Evolutionary conservation across 257 asterid genomes (phyloP).

Genomic region (Rauvolfia tetraphylla): DNA sequence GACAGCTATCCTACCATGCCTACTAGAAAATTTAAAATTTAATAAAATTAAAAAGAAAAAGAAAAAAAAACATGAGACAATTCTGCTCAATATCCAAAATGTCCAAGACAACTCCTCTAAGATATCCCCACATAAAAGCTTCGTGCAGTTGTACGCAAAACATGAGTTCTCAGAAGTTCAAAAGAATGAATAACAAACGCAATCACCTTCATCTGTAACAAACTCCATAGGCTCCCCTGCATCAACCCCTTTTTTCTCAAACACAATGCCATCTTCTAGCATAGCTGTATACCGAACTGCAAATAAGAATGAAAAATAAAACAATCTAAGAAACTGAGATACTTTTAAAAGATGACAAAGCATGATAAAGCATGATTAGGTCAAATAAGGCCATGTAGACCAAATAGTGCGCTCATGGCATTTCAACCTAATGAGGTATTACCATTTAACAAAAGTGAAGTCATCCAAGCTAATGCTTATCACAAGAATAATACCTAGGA

Average conservation of each 20-base stretch:
- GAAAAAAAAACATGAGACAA: not conserved
- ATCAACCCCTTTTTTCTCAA: slow-evolving; percentile 59
- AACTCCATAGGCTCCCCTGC: slow-evolving; percentile 45
- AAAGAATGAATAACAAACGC: not conserved
- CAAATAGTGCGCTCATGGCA: not conserved
- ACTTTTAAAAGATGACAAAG: not conserved
- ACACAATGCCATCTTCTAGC: slow-evolving; percentile 60
- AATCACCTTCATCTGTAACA: slow-evolving; percentile 68
- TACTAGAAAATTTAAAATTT: not conserved
- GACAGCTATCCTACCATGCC: not conserved
- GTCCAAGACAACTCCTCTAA: not conserved
- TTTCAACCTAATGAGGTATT: not conserved
- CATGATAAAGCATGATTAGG: not conserved
- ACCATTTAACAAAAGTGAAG: not conserved
- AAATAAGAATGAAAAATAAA: slow-evolving; percentile 15
- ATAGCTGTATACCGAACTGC: slow-evolving; percentile 61
- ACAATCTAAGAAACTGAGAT: slow-evolving; percentile 1
- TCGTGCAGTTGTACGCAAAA: not conserved
- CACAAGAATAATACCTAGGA: not conserved
- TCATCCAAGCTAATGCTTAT: not conserved
- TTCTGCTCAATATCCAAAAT: not conserved
- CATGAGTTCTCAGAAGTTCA: not conserved
- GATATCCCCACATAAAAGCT: not conserved
- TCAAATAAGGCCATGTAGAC: not conserved
- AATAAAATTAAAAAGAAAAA: too few relatives aligned